Percentiles rank a stretch among this genome's conserved stretches.
phyloP scores from a whole-genome alignment of 805 yeast species.

The Saturnispora diversa region DNA sequence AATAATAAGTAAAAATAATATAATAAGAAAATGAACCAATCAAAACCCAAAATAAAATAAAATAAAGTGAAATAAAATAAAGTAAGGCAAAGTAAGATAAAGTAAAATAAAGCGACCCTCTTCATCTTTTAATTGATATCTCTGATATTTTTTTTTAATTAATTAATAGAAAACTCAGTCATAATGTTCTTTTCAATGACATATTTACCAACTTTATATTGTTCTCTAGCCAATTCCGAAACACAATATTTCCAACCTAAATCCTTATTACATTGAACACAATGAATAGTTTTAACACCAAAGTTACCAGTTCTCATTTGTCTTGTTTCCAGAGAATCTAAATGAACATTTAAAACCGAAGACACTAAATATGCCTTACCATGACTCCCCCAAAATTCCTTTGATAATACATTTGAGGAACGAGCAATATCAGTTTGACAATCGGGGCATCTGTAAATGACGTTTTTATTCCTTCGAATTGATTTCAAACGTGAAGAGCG shows the following conservation, averaged over 20 bases:
- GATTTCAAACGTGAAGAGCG: not conserved
- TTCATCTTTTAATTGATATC: no score
- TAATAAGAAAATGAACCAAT: no score
- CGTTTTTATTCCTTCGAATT: not conserved
- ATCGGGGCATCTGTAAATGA: conserved; percentile 24
- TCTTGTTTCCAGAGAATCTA: conserved; percentile 19
- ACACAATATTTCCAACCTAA: conserved; percentile 32
- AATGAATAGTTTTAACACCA: conserved; percentile 24
- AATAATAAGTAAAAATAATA: no score
- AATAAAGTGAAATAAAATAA: no score
- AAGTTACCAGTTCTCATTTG: conserved; percentile 30
- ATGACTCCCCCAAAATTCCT: conserved; percentile 28
- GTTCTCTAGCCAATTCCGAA: conserved; percentile 24
- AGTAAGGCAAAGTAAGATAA: no score
- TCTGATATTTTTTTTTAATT: no score
- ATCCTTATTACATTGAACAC: conserved; percentile 26
- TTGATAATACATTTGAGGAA: conserved; percentile 25
- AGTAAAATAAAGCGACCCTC: no score
- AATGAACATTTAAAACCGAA: conserved; percentile 25
- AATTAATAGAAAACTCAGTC: conserved; percentile 6
- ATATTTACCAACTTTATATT: conserved; percentile 29
- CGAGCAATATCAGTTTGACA: conserved; percentile 31
- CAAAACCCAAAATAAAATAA: no score
- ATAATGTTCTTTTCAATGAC: conserved; percentile 26
- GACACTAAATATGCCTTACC: conserved; percentile 30